Evolutionary conservation across 768 basidiomycete species (phyloP).

Genomic region (Tephrocybe sp.): DNA sequence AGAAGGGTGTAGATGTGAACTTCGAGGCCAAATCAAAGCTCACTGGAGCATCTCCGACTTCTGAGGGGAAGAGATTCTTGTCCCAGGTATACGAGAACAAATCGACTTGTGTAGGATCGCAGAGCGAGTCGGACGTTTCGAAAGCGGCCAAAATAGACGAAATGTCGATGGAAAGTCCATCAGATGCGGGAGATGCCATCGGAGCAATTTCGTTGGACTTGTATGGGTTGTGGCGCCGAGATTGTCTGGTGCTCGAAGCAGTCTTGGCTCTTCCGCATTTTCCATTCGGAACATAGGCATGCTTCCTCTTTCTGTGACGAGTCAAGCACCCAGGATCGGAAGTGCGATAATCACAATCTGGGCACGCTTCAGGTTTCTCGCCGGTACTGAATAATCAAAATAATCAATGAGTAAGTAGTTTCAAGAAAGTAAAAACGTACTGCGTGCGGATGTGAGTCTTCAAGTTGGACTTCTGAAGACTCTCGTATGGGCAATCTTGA

Average conservation of each 20-base stretch:
- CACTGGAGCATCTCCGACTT: not conserved
- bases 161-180: not conserved
- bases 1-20: not conserved
- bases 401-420: not conserved
- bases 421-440: constrained; percentile 17
- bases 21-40: not conserved
- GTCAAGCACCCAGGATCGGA: constrained; percentile 30
- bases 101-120: not conserved
- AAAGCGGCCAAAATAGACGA: not conserved
- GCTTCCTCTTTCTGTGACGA: constrained; percentile 30
- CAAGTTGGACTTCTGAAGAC: constrained; percentile 31
- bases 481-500: constrained; percentile 25
- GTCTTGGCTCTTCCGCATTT: not conserved
- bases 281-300: constrained; percentile 9
- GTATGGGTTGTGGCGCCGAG: not conserved
- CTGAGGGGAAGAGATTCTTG: not conserved
- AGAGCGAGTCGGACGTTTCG: not conserved
- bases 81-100: constrained; percentile 5
- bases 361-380: constrained; percentile 26
- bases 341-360: constrained; percentile 25
- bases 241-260: not conserved
- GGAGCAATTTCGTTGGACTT: not conserved
- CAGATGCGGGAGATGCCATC: not conserved
- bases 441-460: constrained; percentile 32
- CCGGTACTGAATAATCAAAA: constrained; percentile 24